Evolutionary conservation across 2,329 filamentous ascomycete genomes (phyloP), one percentile per base, ranked within the genome.

Genomic region (Triangularia setosa): DNA sequence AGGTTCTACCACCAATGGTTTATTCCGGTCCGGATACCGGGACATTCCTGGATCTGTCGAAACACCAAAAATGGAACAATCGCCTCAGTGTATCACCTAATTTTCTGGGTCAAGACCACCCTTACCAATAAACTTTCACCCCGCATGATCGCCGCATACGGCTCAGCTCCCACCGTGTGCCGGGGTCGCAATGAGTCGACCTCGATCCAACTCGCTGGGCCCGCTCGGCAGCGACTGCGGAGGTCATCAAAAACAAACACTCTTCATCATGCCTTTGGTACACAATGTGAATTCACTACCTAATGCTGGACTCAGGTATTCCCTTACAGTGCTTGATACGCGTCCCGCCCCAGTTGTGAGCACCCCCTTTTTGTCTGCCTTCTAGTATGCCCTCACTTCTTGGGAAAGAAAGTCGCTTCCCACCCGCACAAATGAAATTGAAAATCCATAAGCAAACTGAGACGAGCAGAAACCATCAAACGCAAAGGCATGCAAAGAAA

Each of bases 381-480:
- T 69, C 67, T 69, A 33, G 30, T 33, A 69, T 69, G 65, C 61
- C 62, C 28, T 61, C 61, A 57, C 58, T 56, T 56, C 24, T 11
- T 16, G 58, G 58, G 58, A 35, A 54, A 25, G 56, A 55, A 60
- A 56, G 16, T 60, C 27, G 53, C 57, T 57, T 59, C 57, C 57
- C 61, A 56, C 33, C 60, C 30, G 58, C 58, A 44, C 63, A 65
- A 59, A 64, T 40, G 60, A 63, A 63, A 63, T 53, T 57, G 25
- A 63, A 66, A 60, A 68, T 53, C 65, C 65, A 25, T 62, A 56
- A 48, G n/a, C 18, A 21, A 48, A 48, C 40, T 21, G 40, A 48
- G 40, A 48, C 40, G 58, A 64, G 61, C 54, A 62, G 64, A 70
- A 67, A 63, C 66, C 66, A 69, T 64, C 67, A 66, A 69, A 67